Conservation (phyloP, 2,329 filamentous ascomycete genomes). For the Fusarium tupiense region DNA sequence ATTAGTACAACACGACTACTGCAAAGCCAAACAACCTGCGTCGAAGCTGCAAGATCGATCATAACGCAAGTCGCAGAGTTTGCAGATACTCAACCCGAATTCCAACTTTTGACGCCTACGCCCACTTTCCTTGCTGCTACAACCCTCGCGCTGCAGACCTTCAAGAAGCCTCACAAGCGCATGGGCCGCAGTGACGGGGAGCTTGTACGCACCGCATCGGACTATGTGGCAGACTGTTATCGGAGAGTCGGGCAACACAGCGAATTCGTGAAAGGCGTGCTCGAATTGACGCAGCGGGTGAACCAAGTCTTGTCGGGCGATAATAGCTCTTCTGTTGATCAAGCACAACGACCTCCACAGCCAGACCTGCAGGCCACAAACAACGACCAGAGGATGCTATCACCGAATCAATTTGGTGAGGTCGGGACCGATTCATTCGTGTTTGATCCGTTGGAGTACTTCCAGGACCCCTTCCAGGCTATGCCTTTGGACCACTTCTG, state of each 20-base stretch:
- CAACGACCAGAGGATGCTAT: not conserved
- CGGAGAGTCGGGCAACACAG: conserved; percentile 18
- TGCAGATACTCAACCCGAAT: conserved; percentile 27
- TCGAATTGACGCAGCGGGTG: conserved; percentile 25
- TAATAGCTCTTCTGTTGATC: conserved; percentile 6
- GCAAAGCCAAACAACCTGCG: conserved; percentile 32
- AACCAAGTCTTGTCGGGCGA: conserved; percentile 28
- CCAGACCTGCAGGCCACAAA: not conserved
- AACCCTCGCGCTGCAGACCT: conserved; percentile 32
- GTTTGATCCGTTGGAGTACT: conserved; percentile 27
- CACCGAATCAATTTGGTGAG: conserved; percentile 4
- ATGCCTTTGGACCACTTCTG: conserved; percentile 39
- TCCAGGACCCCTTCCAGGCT: conserved; percentile 39
- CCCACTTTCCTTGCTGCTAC: conserved; percentile 28
- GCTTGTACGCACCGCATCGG: conserved; percentile 24
- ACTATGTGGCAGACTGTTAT: conserved; percentile 30
- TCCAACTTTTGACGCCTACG: conserved; percentile 25
- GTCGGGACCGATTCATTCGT: conserved; percentile 2
- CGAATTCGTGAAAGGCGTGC: conserved; percentile 24
- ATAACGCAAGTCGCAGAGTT: conserved; percentile 34
- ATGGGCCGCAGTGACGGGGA: conserved; percentile 39
- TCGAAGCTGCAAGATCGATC: conserved; percentile 34
- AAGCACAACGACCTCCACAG: not conserved
- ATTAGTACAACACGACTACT: conserved; percentile 20
- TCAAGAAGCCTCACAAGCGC: conserved; percentile 37